Evolutionary conservation across 2,329 filamentous ascomycete genomes (phyloP).

Genomic region (Fusarium hainanense): DNA sequence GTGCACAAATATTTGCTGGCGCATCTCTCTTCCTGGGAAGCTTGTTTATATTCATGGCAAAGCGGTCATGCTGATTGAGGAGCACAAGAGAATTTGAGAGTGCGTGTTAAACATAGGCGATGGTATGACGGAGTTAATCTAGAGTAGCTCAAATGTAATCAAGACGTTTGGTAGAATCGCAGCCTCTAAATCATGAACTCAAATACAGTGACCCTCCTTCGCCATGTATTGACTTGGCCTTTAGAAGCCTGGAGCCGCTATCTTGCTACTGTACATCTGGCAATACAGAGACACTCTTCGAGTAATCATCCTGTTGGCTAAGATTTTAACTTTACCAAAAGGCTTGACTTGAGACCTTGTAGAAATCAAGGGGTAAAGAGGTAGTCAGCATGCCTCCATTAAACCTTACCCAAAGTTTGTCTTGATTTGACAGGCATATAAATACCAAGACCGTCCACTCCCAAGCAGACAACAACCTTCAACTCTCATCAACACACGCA

Average conservation of each 20-base stretch:
- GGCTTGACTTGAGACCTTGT: too few species aligned
- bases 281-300: background rate
- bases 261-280: background rate
- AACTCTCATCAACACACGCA: too few species aligned
- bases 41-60: background rate
- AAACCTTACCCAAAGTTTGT: too few species aligned
- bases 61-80: background rate
- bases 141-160: background rate
- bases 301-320: background rate
- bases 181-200: background rate
- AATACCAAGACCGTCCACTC: too few species aligned
- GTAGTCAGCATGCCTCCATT: too few species aligned
- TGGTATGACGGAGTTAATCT: background rate
- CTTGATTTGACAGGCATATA: too few species aligned
- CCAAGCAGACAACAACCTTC: too few species aligned
- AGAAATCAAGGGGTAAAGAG: too few species aligned
- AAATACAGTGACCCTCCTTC: background rate
- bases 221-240: background rate
- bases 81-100: background rate
- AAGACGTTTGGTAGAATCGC: background rate
- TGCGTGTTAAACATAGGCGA: background rate
- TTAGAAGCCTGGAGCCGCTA: background rate
- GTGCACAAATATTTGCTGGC: constrained; percentile 43
- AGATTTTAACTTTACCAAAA: background rate
- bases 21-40: constrained; percentile 38